phyloP scores from a whole-genome alignment of 2,329 filamentous ascomycete species.

The Cladosporium colombiae region DNA sequence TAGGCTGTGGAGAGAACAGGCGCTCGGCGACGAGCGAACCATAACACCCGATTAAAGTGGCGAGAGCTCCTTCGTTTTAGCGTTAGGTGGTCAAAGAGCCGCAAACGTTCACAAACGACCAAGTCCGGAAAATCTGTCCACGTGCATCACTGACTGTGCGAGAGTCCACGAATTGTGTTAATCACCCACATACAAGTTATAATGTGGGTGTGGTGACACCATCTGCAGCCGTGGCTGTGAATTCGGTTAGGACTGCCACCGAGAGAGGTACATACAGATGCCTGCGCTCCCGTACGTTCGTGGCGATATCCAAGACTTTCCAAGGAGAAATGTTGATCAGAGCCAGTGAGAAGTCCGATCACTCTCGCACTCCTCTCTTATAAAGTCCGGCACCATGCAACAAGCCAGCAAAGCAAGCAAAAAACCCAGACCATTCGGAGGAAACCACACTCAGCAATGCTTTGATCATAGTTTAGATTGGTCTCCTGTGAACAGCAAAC shows the following conservation, averaged over 20 bases:
- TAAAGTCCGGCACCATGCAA: too few relatives aligned
- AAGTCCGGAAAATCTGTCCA: neutral
- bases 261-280: neutral
- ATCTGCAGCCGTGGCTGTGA: neutral
- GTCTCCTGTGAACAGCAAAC: neutral
- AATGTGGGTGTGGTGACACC: too few relatives aligned
- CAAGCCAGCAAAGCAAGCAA: too few relatives aligned
- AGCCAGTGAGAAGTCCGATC: neutral
- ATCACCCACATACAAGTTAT: too few relatives aligned
- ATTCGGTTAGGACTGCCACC: neutral
- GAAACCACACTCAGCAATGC: neutral
- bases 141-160: neutral
- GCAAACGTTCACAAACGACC: neutral
- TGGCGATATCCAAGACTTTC: neutral
- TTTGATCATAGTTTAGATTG: neutral
- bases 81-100: neutral
- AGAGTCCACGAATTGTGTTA: neutral
- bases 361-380: too few relatives aligned
- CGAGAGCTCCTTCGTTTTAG: neutral
- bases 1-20: slow-evolving; percentile 9
- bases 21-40: slow-evolving; percentile 8
- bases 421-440: too few relatives aligned
- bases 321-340: neutral
- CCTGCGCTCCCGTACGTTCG: neutral
- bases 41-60: neutral